phyloP scores from a whole-genome alignment of 257 asterid genomes.

The Nemophila menziesii region DNA sequence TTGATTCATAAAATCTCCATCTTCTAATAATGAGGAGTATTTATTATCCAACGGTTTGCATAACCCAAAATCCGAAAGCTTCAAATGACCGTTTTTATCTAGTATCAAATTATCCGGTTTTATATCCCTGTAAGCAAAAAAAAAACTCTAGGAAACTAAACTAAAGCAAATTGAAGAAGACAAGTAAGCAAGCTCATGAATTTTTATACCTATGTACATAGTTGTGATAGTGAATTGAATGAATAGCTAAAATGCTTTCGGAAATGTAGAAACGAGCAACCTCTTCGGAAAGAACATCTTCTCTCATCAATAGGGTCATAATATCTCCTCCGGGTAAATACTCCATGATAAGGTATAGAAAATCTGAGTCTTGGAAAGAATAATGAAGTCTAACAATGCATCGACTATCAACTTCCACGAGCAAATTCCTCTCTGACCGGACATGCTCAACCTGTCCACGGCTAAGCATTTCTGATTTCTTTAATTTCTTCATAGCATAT shows the following conservation, averaged over 20 bases:
- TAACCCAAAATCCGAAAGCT: constrained; percentile 91
- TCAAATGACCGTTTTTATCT: constrained; percentile 83
- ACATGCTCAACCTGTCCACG: constrained; percentile 99
- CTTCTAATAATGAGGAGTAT: constrained; percentile 80
- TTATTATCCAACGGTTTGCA: constrained; percentile 48
- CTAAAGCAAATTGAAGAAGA: not conserved
- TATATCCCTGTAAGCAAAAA: constrained; percentile 60
- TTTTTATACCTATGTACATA: constrained; percentile 69
- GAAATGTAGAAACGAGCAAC: constrained; percentile 90
- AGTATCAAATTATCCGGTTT: constrained; percentile 91
- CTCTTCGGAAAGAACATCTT: constrained; percentile 75
- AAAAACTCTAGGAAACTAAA: constrained; percentile 8
- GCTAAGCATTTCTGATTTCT: constrained; percentile 95
- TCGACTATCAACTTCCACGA: constrained; percentile 93
- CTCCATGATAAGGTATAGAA: constrained; percentile 87
- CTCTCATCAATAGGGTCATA: constrained; percentile 93
- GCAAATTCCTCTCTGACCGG: constrained; percentile 94
- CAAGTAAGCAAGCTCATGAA: not conserved
- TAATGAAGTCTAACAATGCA: constrained; percentile 88
- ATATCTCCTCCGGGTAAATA: constrained; percentile 97
- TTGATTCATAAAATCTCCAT: constrained; percentile 46
- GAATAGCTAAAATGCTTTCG: constrained; percentile 82
- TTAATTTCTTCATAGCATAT: constrained; percentile 90
- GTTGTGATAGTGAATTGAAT: constrained; percentile 82
- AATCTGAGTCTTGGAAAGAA: constrained; percentile 93